Evolutionary conservation across 2,329 filamentous ascomycete genomes (phyloP).

Genomic region (Zasmidium cellare): DNA sequence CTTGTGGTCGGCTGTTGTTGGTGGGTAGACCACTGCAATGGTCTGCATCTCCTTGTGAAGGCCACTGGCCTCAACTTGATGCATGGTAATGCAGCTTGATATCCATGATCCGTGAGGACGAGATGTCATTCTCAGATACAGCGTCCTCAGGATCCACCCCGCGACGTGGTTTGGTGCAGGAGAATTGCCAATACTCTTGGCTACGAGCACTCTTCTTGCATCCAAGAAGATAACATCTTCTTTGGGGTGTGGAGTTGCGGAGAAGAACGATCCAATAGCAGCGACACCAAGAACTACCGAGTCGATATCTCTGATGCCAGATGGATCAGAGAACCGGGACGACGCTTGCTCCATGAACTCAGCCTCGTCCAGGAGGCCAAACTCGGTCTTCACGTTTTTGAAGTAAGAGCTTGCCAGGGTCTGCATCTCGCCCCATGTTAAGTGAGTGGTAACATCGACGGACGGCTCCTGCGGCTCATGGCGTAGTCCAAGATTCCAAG

Average conservation of each 20-base stretch:
- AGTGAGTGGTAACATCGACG: constrained; percentile 28
- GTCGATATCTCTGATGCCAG: constrained; percentile 42
- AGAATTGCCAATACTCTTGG: constrained; percentile 28
- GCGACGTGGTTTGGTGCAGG: constrained; percentile 42
- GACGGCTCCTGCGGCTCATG: constrained; percentile 27
- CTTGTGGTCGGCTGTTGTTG: constrained; percentile 32
- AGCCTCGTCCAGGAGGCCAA: constrained; percentile 49
- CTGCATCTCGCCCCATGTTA: constrained; percentile 33
- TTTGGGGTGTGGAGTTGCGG: constrained; percentile 39
- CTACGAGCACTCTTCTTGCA: constrained; percentile 45
- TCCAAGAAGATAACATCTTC: constrained; percentile 51
- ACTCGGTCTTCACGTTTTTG: constrained; percentile 53
- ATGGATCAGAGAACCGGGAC: constrained; percentile 27
- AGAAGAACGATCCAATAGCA: constrained; percentile 57
- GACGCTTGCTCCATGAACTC: constrained; percentile 33
- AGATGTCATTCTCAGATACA: constrained; percentile 56
- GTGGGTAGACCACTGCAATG: constrained; percentile 35
- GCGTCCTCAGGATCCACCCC: constrained; percentile 55
- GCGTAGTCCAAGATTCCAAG: constrained; percentile 49
- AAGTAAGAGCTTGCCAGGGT: constrained; percentile 48
- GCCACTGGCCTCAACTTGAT: constrained; percentile 57
- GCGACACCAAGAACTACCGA: constrained; percentile 57
- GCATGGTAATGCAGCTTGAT: constrained; percentile 60
- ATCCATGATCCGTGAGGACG: constrained; percentile 58
- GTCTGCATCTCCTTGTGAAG: constrained; percentile 46